Percentiles rank a stretch among this genome's conserved stretches.
phyloP scores from a whole-genome alignment of 2,329 filamentous ascomycete genomes.

The Neofusicoccum ribis region DNA sequence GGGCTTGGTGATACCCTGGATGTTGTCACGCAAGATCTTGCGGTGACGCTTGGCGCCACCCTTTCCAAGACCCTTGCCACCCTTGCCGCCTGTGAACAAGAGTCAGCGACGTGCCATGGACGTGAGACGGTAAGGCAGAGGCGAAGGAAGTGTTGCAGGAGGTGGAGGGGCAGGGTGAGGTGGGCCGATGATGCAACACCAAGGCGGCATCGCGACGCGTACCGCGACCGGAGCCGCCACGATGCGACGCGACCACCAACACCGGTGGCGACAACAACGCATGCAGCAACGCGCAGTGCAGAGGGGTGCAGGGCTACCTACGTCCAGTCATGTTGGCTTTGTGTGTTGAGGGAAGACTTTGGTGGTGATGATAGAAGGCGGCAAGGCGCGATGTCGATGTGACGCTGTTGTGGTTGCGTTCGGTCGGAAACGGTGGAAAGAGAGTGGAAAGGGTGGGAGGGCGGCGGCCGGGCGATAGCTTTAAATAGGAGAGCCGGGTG shows the following conservation, averaged over 20 bases:
- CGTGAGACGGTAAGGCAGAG: background rate
- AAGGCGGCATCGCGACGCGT: slow-evolving; percentile 16
- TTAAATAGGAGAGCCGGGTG: slow-evolving; percentile 36
- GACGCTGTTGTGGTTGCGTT: background rate
- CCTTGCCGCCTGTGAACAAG: slow-evolving; percentile 73
- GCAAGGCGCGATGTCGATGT: slow-evolving; percentile 22
- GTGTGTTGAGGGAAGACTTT: slow-evolving; percentile 24
- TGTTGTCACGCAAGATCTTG: slow-evolving; percentile 99
- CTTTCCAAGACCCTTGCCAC: slow-evolving; percentile 97
- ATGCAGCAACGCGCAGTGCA: slow-evolving; percentile 17
- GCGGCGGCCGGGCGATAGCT: slow-evolving; percentile 30
- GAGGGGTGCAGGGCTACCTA: slow-evolving; percentile 34
- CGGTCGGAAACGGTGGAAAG: slow-evolving; percentile 20
- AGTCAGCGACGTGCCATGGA: slow-evolving; percentile 45
- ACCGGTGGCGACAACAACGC: background rate
- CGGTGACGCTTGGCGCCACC: slow-evolving; percentile 98
- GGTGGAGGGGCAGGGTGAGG: background rate
- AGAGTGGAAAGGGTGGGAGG: slow-evolving; percentile 26
- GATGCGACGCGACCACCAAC: slow-evolving; percentile 15
- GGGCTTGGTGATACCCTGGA: slow-evolving; percentile 98
- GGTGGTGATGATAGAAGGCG: slow-evolving; percentile 26
- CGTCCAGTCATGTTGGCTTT: slow-evolving; percentile 53
- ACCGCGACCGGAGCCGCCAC: slow-evolving; percentile 21
- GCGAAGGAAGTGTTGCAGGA: background rate
- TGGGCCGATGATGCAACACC: slow-evolving; percentile 22